These are phyloP conservation scores for Aristolochia californica DNA, from an alignment of 164 flowering plant species.

Conservation along the genomic window DNA sequence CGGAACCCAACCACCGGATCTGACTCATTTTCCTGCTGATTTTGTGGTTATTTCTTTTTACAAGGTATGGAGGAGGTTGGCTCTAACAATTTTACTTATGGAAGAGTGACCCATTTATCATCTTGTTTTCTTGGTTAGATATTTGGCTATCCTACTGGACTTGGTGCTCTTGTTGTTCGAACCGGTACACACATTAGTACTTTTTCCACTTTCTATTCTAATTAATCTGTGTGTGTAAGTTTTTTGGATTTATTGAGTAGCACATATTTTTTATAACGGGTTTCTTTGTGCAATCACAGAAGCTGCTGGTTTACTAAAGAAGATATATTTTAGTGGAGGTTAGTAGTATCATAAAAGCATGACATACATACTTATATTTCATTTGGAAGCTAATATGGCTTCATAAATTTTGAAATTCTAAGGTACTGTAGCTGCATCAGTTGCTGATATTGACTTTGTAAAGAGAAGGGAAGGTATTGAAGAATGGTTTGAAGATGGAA, in stretches of 20 bases:
- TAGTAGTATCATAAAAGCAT: constrained; percentile 8
- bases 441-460: constrained; percentile 82
- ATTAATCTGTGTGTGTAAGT: neutral
- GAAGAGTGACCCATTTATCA: neutral
- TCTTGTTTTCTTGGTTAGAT: constrained; percentile 26
- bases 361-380: no score
- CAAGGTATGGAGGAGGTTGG: constrained; percentile 39
- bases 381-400: no score
- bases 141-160: constrained; percentile 98
- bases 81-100: neutral
- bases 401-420: constrained; percentile 4
- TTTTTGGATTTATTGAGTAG: no score
- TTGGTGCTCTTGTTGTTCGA: constrained; percentile 82
- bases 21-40: constrained; percentile 68
- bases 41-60: constrained; percentile 89
- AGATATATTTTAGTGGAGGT: constrained; percentile 97
- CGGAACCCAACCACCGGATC: constrained; percentile 75
- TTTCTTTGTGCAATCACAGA: constrained; percentile 30
- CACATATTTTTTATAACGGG: neutral
- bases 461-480: constrained; percentile 65
- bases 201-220: neutral
- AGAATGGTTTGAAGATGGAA: constrained; percentile 91
- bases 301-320: constrained; percentile 63
- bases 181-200: constrained; percentile 35
- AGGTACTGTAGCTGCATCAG: constrained; percentile 96